Evolutionary conservation across 83 land plant genomes (phyloP), one percentile per base, ranked within the genome.

Genomic region (Picea abies): DNA sequence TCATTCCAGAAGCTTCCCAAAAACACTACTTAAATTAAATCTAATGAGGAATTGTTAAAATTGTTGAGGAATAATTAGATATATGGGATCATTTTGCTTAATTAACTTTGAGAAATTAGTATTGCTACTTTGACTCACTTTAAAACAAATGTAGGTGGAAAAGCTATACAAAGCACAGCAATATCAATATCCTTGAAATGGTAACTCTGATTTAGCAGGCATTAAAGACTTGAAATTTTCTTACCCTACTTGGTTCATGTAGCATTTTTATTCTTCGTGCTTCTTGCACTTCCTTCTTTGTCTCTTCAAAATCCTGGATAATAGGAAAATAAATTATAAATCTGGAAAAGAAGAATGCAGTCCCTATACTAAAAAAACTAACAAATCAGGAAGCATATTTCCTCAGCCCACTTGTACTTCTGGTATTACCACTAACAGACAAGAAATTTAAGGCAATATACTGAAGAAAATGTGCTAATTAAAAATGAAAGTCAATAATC

Each of bases 191-290:
- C 58, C 60, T 76, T 14, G 22, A 52, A 32, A 14, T 15, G 20
- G 12, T 73, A 73, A 1, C 29, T 15, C 22, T 23, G 61, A 70
- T 52, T 49, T 76, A 52, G 58, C 37, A 52, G 35, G 37, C 62
- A 56, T 14, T 14, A 52, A 60, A 35, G 20, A 79, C 63, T 78
- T 78, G 4, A 4, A 68, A 15, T 60, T n/a, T 49, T 20, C 83
- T 44, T 83, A 91, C 95, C 89, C 78, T 91, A 85, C 95, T 93
- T 65, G 95, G 95, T 73, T 91, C 90, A 84, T 93, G 95, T 44
- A 93, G 84, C 95, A 93, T 93, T 84, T 91, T 91, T 68, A 93
- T 93, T 63, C 95, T 81, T 70, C 93, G 84, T 75, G 95, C 95
- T 66, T 91, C 95, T 82, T 91, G 93, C 58, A 93, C 90, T 79